Evolutionary conservation across 805 yeast species (phyloP), one percentile per base, ranked within the genome.

Genomic region (Candida loeiensis): DNA sequence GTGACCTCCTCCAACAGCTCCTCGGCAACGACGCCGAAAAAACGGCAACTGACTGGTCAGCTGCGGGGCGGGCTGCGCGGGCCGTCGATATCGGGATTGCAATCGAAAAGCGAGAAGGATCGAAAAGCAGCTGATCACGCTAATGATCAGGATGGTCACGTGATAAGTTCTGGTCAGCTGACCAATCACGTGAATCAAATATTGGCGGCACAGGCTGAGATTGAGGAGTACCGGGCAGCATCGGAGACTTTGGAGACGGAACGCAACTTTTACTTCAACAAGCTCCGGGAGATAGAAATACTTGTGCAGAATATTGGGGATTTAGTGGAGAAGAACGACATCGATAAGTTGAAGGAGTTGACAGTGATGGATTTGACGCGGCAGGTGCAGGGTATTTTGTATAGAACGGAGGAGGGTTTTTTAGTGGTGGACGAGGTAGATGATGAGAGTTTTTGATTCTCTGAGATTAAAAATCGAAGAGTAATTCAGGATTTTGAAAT

Each of bases 191-290:
- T 6, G 6, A 26, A 13, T 8, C 29, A n/a, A 12, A 8, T 26
- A 8, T 8, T 5, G 12, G 13, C 13, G 13, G 12, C 29, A 12
- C 29, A 26, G 14, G 14, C 11, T 12, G 31, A 28, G 31, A 50
- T 78, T 14, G 69, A 68, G 12, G 86, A 82, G 46, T 73, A 74
- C 48, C 73, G 71, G 43, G 68, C 75, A 16, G 77, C 82, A 11
- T 74, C 82, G 15, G 85, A 80, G 36, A 77, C 81, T 11, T 65
- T 87, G 36, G 86, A 82, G 53, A 76, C 85, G 1, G 97, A 93
- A 58, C 77, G 98, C 46, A 85, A 86, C 59, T 88, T 91, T 54
- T 93, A 93, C 60, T 91, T 86, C 64, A 81, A 84, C 54, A 93
- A 91, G 63, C 68, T 93, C 39, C 74, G 96, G 47, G 95, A 86